phyloP scores from a whole-genome alignment of 2,329 filamentous ascomycete genomes.

The Trichophaea hybrida region DNA sequence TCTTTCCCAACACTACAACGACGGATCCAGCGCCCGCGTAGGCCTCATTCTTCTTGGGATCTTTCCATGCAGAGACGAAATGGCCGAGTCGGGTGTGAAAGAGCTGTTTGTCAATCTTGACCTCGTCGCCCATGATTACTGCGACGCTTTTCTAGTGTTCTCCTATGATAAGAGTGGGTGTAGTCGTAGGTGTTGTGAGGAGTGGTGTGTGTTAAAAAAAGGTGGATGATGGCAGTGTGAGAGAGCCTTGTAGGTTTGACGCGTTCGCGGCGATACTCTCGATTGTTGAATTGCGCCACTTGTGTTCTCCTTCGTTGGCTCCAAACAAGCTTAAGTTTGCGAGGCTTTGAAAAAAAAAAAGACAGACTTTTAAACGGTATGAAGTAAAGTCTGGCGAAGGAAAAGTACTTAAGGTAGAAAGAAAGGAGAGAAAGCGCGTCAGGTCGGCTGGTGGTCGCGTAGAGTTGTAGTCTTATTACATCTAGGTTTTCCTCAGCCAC shows the following conservation, averaged over 20 bases:
- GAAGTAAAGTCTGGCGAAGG: background rate
- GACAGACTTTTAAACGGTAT: background rate
- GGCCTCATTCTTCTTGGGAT: conserved; percentile 76
- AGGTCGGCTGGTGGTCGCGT: background rate
- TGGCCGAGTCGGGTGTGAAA: conserved; percentile 88
- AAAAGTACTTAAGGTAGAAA: background rate
- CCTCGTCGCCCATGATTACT: conserved; percentile 40
- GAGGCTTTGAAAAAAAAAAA: background rate
- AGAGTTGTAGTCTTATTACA: background rate
- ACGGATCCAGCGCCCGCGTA: conserved; percentile 82
- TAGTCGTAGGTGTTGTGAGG: background rate
- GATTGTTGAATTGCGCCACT: background rate
- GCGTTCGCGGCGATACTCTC: background rate
- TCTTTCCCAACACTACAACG: conserved; percentile 85
- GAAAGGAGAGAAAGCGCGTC: conserved; percentile 1
- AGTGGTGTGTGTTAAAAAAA: too few relatives aligned
- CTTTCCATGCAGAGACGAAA: conserved; percentile 86
- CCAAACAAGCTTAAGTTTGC: background rate
- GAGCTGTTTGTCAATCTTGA: conserved; percentile 83
- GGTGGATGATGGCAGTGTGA: too few relatives aligned
- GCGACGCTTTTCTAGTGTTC: background rate
- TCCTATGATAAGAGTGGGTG: background rate
- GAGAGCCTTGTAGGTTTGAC: background rate
- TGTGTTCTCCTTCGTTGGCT: background rate
- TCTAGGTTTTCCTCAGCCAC: background rate